A percentile compares a stretch with the other conserved stretches of the same genome.
Conservation (phyloP, 371 early-diverging fungal genomes). For the Mucor indicus region DNA sequence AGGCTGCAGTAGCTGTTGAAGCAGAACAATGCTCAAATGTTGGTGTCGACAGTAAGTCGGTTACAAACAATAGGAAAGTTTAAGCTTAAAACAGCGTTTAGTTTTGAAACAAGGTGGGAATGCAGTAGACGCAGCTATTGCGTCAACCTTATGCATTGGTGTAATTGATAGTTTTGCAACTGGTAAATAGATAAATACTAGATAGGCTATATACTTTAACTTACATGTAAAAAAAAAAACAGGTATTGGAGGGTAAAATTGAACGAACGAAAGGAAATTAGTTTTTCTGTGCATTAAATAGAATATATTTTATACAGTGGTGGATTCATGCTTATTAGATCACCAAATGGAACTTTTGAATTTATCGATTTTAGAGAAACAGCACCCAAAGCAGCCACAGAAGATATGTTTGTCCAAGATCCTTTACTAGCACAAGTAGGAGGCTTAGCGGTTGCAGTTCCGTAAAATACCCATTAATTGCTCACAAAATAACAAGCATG, state of each 20-base stretch:
- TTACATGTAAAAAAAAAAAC: too few species aligned
- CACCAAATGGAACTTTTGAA: slow-evolving; percentile 55
- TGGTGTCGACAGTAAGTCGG: slow-evolving; percentile 71
- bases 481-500: neutral
- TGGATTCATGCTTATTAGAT: slow-evolving; percentile 95
- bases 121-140: slow-evolving; percentile 97
- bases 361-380: slow-evolving; percentile 87
- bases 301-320: slow-evolving; percentile 52
- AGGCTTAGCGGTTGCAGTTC: slow-evolving; percentile 86
- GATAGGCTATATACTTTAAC: too few species aligned
- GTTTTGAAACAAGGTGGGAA: slow-evolving; percentile 91
- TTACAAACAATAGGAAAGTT: neutral
- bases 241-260: slow-evolving; percentile 46
- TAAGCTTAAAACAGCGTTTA: slow-evolving; percentile 7
- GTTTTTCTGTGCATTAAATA: neutral
- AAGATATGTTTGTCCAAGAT: slow-evolving; percentile 70
- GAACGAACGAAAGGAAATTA: neutral
- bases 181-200: slow-evolving; percentile 63
- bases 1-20: slow-evolving; percentile 89
- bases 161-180: slow-evolving; percentile 91
- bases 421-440: slow-evolving; percentile 70
- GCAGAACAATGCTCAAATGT: slow-evolving; percentile 75
- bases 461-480: slow-evolving; percentile 44
- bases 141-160: slow-evolving; percentile 92
- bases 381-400: slow-evolving; percentile 76